Evolutionary conservation across 805 yeast genomes (phyloP).

Genomic region (Saccharomycopsis microspora): DNA sequence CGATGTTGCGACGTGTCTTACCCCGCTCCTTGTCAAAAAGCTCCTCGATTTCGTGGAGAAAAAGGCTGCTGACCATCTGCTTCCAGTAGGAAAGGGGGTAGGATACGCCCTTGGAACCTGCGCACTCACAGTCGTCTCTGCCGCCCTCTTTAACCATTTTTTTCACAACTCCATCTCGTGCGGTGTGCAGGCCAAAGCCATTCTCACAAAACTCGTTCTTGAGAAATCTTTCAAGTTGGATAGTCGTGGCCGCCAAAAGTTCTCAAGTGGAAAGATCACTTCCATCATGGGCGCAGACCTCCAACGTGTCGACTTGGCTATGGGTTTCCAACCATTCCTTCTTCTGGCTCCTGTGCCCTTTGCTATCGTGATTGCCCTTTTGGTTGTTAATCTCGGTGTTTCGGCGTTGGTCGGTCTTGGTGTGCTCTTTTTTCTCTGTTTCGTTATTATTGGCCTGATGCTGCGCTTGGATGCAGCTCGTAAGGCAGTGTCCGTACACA

Average conservation of each 20-base stretch:
- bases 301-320: slow-evolving; percentile 60
- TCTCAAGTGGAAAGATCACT: slow-evolving; percentile 52
- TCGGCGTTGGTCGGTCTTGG: slow-evolving; percentile 58
- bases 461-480: slow-evolving; percentile 36
- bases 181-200: slow-evolving; percentile 59
- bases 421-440: slow-evolving; percentile 22
- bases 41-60: slow-evolving; percentile 42
- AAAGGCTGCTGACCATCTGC: slow-evolving; percentile 21
- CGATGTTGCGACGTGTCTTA: slow-evolving; percentile 36
- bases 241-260: slow-evolving; percentile 40
- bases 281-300: slow-evolving; percentile 70
- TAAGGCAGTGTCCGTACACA: slow-evolving; percentile 39
- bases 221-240: slow-evolving; percentile 52
- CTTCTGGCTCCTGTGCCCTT: slow-evolving; percentile 50
- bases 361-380: slow-evolving; percentile 46
- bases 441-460: slow-evolving; percentile 22
- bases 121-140: slow-evolving; percentile 28
- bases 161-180: slow-evolving; percentile 39
- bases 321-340: slow-evolving; percentile 47
- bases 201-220: slow-evolving; percentile 52
- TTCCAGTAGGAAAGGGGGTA: slow-evolving; percentile 30
- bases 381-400: slow-evolving; percentile 60
- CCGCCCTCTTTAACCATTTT: slow-evolving; percentile 37
- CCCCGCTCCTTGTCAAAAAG: slow-evolving; percentile 43
- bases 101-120: slow-evolving; percentile 51